phyloP scores from a whole-genome alignment of 1,139 yeast species.

The Pichia sp. region DNA sequence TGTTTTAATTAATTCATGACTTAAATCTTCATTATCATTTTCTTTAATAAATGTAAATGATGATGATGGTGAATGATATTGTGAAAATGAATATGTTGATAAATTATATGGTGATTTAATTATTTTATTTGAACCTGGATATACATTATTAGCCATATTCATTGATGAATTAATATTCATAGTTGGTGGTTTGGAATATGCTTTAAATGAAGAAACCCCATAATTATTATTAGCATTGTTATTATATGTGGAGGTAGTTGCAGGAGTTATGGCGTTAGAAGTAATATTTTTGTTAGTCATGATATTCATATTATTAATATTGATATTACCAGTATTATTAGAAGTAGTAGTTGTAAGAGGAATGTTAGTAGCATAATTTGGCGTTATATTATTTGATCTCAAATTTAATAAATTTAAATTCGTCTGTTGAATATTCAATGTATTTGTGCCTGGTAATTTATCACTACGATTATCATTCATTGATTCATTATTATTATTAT shows the following conservation, averaged over 20 bases:
- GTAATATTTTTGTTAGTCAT: slow-evolving; percentile 6
- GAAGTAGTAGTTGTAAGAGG: slow-evolving; percentile 14
- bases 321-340: slow-evolving; percentile 1
- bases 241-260: background rate
- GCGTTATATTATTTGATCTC: background rate
- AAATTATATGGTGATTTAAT: slow-evolving; percentile 26
- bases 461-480: background rate
- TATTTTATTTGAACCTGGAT: slow-evolving; percentile 9
- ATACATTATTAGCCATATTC: slow-evolving; percentile 1
- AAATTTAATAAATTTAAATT: no score
- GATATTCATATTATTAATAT: no score
- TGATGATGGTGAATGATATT: slow-evolving; percentile 26
- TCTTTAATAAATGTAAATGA: slow-evolving; percentile 28
- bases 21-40: slow-evolving; percentile 19
- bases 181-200: slow-evolving; percentile 2
- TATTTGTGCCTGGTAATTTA: no score
- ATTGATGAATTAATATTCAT: background rate
- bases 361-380: background rate
- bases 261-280: no score
- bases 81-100: slow-evolving; percentile 26
- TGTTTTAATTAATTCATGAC: slow-evolving; percentile 20
- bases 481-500: slow-evolving; percentile 1
- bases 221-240: no score
- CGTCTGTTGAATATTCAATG: no score
- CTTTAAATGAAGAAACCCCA: slow-evolving; percentile 3